Base-by-base conservation (phyloP, 108 stramenopile genomes). In the Skeletonema marinoi region DNA sequence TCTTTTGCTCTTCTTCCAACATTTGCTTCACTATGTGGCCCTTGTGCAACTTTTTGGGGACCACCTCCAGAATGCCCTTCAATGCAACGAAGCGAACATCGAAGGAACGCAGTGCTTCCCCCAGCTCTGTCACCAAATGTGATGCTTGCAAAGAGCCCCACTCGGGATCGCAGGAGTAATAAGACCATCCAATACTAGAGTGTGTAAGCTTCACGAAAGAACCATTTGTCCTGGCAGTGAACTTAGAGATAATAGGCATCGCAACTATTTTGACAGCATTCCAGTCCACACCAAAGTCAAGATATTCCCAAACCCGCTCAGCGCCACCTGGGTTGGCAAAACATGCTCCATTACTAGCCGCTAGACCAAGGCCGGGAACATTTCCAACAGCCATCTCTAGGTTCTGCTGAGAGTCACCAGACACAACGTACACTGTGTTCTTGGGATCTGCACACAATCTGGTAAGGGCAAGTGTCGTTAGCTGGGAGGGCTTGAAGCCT, bases 141-240 rank as follows among this genome's bases (percentile, higher is more conserved):
- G 92, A 86, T 17, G 98, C 98, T 77, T 98, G 98, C 16, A 96
- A 86, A 4, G 88, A 88, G 10, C 98, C 99, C 98, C 98, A 99
- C 68, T 99, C 99, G 2, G 99, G 99, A 85, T 99, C 99, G 32
- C 97, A 97, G 3, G 95, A 90, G 84, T 98, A 98, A 78, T 98
- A 99, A 31, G 94, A 93, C 98, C 98, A 99, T 19, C 96, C 95
- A 50, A 98, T 92, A 48, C 97, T 96, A 39, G 92, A 93, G 33
- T 95, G 86, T n/a, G 90, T 96, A 25, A 96, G 77, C 60, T 93
- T 96, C 13, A 95, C 95, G 63, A 92, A 92, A 2, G 96, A 96
- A 46, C 95, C 96, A 81, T 96, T 97, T 46, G 96, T 93, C 46
- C 97, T 80, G 19, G 96, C 97, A 16, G 98, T 97, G 87, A 92